Percentiles rank a stretch among this genome's conserved stretches.
These are phyloP conservation scores for Narthecium ossifragum DNA, from an alignment of 106 monocot species.

Conservation along the genomic window DNA sequence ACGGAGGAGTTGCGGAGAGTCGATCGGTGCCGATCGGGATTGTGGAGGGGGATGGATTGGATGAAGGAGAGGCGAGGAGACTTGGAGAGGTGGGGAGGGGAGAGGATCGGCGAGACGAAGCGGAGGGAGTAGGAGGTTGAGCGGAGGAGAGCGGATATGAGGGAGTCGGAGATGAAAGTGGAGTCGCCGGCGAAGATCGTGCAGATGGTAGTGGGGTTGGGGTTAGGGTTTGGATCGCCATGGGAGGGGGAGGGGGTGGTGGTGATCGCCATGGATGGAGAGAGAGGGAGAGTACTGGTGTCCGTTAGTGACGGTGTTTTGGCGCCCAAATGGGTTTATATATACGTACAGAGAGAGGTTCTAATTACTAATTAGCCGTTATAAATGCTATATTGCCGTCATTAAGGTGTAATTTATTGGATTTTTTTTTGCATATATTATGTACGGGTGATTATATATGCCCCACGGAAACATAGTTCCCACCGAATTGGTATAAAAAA, in stretches of 20 bases:
- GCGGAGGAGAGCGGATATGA: not conserved
- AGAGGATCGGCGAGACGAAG: constrained; percentile 13
- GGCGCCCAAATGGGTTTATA: not conserved
- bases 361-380: no score
- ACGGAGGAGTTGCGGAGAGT: constrained; percentile 33
- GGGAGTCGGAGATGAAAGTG: constrained; percentile 1
- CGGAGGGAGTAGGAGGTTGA: no score
- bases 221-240: not conserved
- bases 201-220: not conserved
- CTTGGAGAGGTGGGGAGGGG: no score
- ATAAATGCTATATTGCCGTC: no score
- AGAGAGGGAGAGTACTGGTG: not conserved
- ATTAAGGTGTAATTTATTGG: no score
- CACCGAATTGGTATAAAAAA: no score
- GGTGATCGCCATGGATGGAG: constrained; percentile 28
- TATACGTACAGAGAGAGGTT: no score
- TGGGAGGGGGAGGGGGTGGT: constrained; percentile 17
- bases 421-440: no score
- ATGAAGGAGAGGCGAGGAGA: no score
- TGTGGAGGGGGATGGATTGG: no score
- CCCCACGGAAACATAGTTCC: no score
- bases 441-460: no score
- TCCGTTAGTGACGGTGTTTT: not conserved
- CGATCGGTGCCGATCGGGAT: constrained; percentile 5
- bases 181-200: not conserved